Conservation (phyloP, 106 monocot genomes). For the Platanthera zijinensis region DNA sequence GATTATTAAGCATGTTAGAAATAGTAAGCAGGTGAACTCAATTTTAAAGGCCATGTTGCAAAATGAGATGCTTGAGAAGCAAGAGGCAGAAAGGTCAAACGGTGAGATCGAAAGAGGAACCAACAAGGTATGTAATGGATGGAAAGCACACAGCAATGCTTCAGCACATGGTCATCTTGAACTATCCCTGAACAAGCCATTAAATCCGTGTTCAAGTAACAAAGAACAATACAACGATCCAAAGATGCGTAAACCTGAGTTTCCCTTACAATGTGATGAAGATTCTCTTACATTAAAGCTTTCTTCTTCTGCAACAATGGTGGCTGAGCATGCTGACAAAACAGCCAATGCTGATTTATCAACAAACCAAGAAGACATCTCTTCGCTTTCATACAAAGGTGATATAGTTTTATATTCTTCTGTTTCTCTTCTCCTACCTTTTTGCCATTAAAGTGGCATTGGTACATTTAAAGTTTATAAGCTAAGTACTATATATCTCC, state of each 20-base stretch:
- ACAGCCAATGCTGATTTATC: slow-evolving; percentile 17
- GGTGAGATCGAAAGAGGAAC: neutral
- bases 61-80: slow-evolving; percentile 37
- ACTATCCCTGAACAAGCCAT: neutral
- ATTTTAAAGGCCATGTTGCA: slow-evolving; percentile 74
- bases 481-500: slow-evolving; percentile 2
- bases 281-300: slow-evolving; percentile 40
- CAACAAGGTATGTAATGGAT: neutral
- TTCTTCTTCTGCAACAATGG: slow-evolving; percentile 16
- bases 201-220: neutral
- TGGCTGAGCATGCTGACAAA: slow-evolving; percentile 9
- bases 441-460: too few relatives aligned
- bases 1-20: slow-evolving; percentile 91
- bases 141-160: too few relatives aligned
- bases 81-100: slow-evolving; percentile 4
- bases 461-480: neutral
- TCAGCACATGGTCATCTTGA: too few relatives aligned
- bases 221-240: neutral
- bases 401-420: neutral
- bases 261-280: slow-evolving; percentile 14
- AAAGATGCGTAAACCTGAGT: neutral
- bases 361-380: slow-evolving; percentile 21
- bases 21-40: slow-evolving; percentile 77
- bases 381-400: slow-evolving; percentile 74
- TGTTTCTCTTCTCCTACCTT: neutral